Evolutionary conservation across 2,329 filamentous ascomycete species (phyloP).

Genomic region (Fusarium pseudograminearum): DNA sequence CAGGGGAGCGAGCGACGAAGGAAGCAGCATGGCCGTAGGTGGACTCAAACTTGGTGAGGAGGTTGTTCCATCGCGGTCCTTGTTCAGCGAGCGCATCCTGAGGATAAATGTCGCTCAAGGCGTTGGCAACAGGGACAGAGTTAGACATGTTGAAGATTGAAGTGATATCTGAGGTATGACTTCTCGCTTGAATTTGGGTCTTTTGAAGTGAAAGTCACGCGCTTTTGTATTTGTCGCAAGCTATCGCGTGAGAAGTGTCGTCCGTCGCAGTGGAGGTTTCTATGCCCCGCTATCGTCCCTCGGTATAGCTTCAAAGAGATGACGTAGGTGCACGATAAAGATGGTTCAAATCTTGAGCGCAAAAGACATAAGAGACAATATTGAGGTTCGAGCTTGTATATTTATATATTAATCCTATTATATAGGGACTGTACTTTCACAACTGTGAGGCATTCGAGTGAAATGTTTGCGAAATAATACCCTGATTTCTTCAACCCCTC

Average conservation of each 20-base stretch:
- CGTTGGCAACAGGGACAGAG: constrained; percentile 78
- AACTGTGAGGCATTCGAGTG: no score
- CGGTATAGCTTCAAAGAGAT: constrained; percentile 26
- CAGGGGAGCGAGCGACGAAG: constrained; percentile 90
- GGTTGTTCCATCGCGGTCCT: constrained; percentile 77
- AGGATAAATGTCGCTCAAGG: constrained; percentile 86
- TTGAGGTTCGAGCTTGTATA: neutral
- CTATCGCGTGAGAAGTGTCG: constrained; percentile 40
- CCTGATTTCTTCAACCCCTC: constrained; percentile 21
- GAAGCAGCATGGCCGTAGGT: constrained; percentile 77
- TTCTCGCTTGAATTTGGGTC: neutral
- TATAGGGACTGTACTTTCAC: no score
- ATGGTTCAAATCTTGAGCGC: neutral
- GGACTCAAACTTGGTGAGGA: constrained; percentile 77
- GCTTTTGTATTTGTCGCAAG: constrained; percentile 26
- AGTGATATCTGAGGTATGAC: neutral
- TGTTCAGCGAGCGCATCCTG: constrained; percentile 76
- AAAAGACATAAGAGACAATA: neutral
- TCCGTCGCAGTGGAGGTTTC: constrained; percentile 39
- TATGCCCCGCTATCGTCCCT: constrained; percentile 45
- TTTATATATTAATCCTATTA: neutral
- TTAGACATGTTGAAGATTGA: constrained; percentile 59
- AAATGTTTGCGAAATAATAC: no score
- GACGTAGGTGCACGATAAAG: constrained; percentile 26
- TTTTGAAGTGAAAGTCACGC: neutral